A percentile compares a stretch with the other conserved stretches of the same genome.
These are phyloP conservation scores for Crepidotus variabilis DNA, from an alignment of 768 basidiomycete genomes.

Conservation along the genomic window DNA sequence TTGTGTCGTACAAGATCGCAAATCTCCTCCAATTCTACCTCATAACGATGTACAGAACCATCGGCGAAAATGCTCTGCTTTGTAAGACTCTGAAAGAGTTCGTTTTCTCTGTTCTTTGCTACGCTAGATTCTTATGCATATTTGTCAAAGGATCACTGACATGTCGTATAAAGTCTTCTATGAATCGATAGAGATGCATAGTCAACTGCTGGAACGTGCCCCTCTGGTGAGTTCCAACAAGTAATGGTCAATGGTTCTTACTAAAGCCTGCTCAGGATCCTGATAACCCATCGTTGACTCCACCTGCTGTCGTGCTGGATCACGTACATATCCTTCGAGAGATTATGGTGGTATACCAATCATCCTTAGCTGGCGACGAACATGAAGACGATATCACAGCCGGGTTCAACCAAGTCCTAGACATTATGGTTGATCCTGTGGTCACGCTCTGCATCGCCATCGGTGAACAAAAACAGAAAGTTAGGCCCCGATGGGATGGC, in stretches of 20 bases:
- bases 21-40: conserved; percentile 95
- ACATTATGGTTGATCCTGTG: conserved; percentile 82
- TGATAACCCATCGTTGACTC: conserved; percentile 66
- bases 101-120: conserved; percentile 16
- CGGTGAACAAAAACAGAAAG: conserved; percentile 59
- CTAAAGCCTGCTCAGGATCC: conserved; percentile 44
- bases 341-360: conserved; percentile 85
- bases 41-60: conserved; percentile 88
- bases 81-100: conserved; percentile 79
- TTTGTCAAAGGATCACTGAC: conserved; percentile 62
- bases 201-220: conserved; percentile 56
- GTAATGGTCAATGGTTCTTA: background rate
- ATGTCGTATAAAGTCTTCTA: conserved; percentile 83
- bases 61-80: conserved; percentile 79
- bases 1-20: conserved; percentile 88
- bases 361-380: conserved; percentile 73
- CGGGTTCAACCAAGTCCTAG: conserved; percentile 69
- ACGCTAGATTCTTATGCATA: background rate
- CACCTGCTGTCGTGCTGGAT: conserved; percentile 78
- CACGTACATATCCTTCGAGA: conserved; percentile 82
- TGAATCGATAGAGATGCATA: conserved; percentile 82
- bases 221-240: conserved; percentile 40
- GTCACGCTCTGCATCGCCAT: conserved; percentile 69
- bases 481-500: conserved; percentile 69
- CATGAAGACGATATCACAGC: conserved; percentile 34